Conservation (phyloP, 495 filamentous ascomycete genomes). For the Penicillium roqueforti region DNA sequence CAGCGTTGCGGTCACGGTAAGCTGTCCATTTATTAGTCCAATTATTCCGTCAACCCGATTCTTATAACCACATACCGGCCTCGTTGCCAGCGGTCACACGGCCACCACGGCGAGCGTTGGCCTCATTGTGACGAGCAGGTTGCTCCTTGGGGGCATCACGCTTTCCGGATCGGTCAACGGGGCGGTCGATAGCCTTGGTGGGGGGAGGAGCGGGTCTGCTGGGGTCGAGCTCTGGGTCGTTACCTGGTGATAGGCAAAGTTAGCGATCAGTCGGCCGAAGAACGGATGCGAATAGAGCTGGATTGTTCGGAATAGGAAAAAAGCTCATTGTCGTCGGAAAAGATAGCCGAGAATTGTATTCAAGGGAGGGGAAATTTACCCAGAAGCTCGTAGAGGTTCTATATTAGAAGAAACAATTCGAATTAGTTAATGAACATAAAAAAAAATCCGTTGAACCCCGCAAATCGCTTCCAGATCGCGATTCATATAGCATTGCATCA, state of each 20-base stretch:
- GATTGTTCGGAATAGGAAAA: conserved; percentile 7
- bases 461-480: conserved; percentile 5
- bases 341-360: conserved; percentile 18
- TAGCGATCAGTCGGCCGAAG: conserved; percentile 11
- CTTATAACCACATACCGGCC: conserved; percentile 59
- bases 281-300: conserved; percentile 5
- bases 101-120: conserved; percentile 52
- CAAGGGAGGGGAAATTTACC: conserved; percentile 53
- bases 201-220: conserved; percentile 72
- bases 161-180: conserved; percentile 73
- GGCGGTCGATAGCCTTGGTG: conserved; percentile 82
- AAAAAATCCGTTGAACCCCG: background rate
- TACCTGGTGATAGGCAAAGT: conserved; percentile 52
- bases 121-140: conserved; percentile 43
- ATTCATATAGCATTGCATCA: background rate
- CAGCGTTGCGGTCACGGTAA: conserved; percentile 87
- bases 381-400: conserved; percentile 86
- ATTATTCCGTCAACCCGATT: conserved; percentile 2
- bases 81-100: conserved; percentile 68
- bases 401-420: conserved; percentile 1
- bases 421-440: conserved; percentile 5
- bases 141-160: conserved; percentile 75
- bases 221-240: conserved; percentile 84
- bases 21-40: conserved; percentile 46
- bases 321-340: conserved; percentile 5